These are phyloP conservation scores for Fusarium subtropicale DNA, from an alignment of 2,329 filamentous ascomycete genomes.

Conservation along the genomic window DNA sequence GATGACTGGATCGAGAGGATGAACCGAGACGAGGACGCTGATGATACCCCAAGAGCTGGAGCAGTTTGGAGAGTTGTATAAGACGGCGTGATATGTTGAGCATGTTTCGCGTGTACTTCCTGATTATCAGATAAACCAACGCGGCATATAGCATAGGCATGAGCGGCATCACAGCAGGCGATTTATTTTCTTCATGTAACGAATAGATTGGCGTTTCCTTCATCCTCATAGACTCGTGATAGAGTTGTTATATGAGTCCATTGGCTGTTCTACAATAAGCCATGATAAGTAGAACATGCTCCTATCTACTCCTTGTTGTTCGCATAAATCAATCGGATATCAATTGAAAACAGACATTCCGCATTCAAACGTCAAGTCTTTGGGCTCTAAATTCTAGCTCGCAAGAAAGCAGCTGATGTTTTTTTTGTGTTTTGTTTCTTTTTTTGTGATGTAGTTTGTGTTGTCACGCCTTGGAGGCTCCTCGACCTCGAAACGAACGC, in stretches of 20 bases:
- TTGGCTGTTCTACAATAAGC: background rate
- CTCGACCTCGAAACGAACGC: conserved; percentile 38
- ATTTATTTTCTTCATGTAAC: conserved; percentile 15
- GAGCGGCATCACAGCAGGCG: conserved; percentile 30
- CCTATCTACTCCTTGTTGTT: conserved; percentile 14
- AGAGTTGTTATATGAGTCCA: conserved; percentile 11
- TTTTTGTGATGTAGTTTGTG: conserved; percentile 9
- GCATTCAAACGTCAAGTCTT: conserved; percentile 10
- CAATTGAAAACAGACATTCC: conserved; percentile 12
- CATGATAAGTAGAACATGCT: background rate
- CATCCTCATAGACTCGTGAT: conserved; percentile 1
- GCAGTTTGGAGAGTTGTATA: conserved; percentile 61
- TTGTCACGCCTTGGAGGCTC: conserved; percentile 25
- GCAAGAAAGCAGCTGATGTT: conserved; percentile 9
- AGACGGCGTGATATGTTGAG: background rate
- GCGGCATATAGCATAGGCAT: conserved; percentile 11
- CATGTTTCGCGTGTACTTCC: background rate
- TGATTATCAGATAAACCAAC: conserved; percentile 4
- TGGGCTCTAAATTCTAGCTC: conserved; percentile 35
- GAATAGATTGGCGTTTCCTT: conserved; percentile 27
- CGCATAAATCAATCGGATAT: conserved; percentile 28
- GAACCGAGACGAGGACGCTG: conserved; percentile 58
- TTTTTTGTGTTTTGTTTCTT: background rate
- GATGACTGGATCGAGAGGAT: conserved; percentile 68
- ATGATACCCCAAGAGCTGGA: conserved; percentile 55